These are phyloP conservation scores for Anthoceros angustus DNA, from an alignment of 225 moss, liverwort and hornwort genomes.

Conservation along the genomic window DNA sequence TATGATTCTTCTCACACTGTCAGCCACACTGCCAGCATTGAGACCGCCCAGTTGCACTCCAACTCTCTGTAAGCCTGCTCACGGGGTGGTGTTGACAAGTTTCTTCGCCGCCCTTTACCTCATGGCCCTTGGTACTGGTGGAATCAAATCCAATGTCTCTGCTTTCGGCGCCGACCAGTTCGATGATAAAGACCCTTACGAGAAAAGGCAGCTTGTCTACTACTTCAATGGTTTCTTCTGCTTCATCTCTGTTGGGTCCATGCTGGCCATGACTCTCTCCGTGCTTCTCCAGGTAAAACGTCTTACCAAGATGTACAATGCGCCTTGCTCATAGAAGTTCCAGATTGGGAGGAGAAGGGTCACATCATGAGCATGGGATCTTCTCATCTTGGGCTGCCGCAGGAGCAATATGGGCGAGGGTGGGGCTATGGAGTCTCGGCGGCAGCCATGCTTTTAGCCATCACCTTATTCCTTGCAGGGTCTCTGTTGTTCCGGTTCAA, in stretches of 20 bases:
- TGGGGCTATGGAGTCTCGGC: constrained; percentile 27
- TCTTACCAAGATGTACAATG: background rate
- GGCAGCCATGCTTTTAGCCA: constrained; percentile 22
- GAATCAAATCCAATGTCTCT: constrained; percentile 16
- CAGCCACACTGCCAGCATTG: constrained; percentile 22
- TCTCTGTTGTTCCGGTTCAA: constrained; percentile 20
- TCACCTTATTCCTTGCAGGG: constrained; percentile 14
- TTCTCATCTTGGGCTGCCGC: background rate
- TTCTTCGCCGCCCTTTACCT: constrained; percentile 16
- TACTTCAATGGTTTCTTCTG: constrained; percentile 27
- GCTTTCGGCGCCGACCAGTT: constrained; percentile 21
- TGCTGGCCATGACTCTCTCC: constrained; percentile 22
- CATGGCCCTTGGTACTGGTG: constrained; percentile 16
- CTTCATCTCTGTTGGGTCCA: constrained; percentile 22
- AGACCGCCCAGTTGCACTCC: constrained; percentile 14
- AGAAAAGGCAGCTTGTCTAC: constrained; percentile 13
- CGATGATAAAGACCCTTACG: constrained; percentile 10
- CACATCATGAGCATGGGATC: too few relatives aligned
- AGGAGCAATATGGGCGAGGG: constrained; percentile 26
- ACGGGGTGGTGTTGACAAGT: constrained; percentile 15
- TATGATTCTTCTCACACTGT: constrained; percentile 19
- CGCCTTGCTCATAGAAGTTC: too few relatives aligned
- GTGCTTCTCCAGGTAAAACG: constrained; percentile 12
- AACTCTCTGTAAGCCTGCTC: constrained; percentile 15
- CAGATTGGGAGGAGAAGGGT: too few relatives aligned